A percentile compares a stretch with the other conserved stretches of the same genome.
Conservation (phyloP, 106 monocot genomes). For the Platanthera guangdongensis region DNA sequence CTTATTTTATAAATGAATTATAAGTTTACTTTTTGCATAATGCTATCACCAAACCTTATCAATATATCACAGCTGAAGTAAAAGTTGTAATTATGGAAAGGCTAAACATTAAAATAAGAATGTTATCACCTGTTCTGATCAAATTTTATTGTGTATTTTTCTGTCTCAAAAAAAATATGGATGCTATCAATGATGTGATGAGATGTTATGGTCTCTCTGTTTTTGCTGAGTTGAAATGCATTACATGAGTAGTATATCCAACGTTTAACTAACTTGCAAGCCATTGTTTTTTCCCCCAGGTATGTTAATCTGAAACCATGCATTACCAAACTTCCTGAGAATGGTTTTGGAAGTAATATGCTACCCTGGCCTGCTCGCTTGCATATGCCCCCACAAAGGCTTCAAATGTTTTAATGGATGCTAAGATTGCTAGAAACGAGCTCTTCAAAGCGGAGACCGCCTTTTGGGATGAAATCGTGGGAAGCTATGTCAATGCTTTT, state of each 20-base stretch:
- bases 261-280: not conserved
- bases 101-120: not conserved
- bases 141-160: not conserved
- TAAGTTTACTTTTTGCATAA: not conserved
- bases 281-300: constrained; percentile 28
- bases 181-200: not conserved
- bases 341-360: constrained; percentile 59
- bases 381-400: constrained; percentile 58
- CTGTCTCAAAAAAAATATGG: not conserved
- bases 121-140: not conserved
- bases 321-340: constrained; percentile 68
- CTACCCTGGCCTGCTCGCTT: constrained; percentile 72
- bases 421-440: constrained; percentile 62
- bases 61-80: not conserved
- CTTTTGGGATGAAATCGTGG: constrained; percentile 65
- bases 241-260: not conserved
- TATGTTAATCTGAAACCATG: constrained; percentile 69
- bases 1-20: not conserved
- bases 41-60: not conserved
- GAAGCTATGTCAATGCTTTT: constrained; percentile 43
- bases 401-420: constrained; percentile 76
- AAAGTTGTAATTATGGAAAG: not conserved
- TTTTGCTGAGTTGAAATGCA: not conserved
- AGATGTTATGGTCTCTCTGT: not conserved
- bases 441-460: constrained; percentile 63